Conservation (phyloP, 306 rosid species). For the Boehmeria nivea region DNA sequence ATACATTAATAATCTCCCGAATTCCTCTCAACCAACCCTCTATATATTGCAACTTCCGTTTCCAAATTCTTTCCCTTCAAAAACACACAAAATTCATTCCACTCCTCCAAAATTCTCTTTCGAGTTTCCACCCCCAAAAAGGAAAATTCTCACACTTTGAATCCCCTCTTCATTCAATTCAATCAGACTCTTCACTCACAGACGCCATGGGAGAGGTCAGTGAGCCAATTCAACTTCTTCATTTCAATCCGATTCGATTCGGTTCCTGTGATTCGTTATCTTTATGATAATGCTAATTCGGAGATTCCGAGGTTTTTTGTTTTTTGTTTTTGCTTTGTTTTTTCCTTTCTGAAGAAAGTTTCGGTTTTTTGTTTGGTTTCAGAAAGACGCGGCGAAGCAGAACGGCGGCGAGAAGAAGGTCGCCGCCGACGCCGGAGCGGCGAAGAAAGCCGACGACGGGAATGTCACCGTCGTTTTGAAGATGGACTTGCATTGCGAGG, state of each 20-base stretch:
- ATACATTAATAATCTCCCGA: not conserved
- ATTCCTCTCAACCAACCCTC: not conserved
- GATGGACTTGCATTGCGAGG: conserved; percentile 83
- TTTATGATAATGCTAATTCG: not conserved
- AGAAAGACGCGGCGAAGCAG: conserved; percentile 41
- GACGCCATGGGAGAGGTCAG: conserved; percentile 68
- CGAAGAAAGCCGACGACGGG: conserved; percentile 40
- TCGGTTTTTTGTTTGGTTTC: not conserved
- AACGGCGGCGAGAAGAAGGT: conserved; percentile 60
- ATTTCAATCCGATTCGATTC: not conserved
- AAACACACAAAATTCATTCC: not conserved
- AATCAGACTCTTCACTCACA: conserved; percentile 1
- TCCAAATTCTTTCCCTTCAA: not conserved
- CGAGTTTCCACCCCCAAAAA: not conserved
- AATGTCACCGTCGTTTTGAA: conserved; percentile 42
- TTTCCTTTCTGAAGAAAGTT: not conserved
- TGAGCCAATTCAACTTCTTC: too few relatives aligned
- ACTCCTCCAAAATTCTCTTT: not conserved
- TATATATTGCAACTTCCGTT: conserved; percentile 22
- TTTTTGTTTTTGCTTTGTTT: not conserved
- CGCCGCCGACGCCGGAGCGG: conserved; percentile 25
- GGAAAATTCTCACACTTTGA: conserved; percentile 5
- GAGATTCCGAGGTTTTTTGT: conserved; percentile 7
- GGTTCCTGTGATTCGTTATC: too few relatives aligned
- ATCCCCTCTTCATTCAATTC: not conserved